These are phyloP conservation scores for Goffeauzyma gilvescens DNA, from an alignment of 768 basidiomycete species.

Conservation along the genomic window DNA sequence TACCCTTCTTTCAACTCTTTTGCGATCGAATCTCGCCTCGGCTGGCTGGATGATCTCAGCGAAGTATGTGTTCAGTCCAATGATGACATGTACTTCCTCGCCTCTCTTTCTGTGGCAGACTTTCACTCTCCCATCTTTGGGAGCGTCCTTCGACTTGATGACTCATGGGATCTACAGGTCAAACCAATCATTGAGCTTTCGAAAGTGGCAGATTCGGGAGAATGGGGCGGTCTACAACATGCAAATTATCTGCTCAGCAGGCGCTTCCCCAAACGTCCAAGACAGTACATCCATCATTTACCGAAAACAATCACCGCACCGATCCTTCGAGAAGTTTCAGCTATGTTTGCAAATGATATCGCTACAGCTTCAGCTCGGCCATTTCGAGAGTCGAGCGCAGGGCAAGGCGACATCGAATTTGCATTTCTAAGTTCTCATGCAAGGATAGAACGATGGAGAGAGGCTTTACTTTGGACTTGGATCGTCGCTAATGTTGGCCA, in stretches of 20 bases:
- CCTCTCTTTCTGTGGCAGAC: slow-evolving; percentile 14
- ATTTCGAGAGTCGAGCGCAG: slow-evolving; percentile 18
- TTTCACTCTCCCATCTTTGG: slow-evolving; percentile 27
- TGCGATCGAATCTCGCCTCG: slow-evolving; percentile 23
- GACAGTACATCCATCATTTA: slow-evolving; percentile 26
- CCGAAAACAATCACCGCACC: slow-evolving; percentile 18
- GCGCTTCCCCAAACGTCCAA: slow-evolving; percentile 16
- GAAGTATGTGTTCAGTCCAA: slow-evolving; percentile 24
- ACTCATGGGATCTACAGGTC: slow-evolving; percentile 13
- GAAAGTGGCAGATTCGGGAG: slow-evolving; percentile 17
- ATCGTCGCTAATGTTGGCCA: slow-evolving; percentile 17
- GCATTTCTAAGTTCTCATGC: slow-evolving; percentile 22
- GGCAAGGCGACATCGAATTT: slow-evolving; percentile 22
- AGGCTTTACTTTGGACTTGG: slow-evolving; percentile 28
- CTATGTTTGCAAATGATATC: slow-evolving; percentile 21
- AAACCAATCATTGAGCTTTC: slow-evolving; percentile 8
- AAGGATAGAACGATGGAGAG: slow-evolving; percentile 27
- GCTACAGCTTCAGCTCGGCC: slow-evolving; percentile 17
- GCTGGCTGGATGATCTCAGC: slow-evolving; percentile 19
- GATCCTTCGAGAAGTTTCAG: slow-evolving; percentile 19
- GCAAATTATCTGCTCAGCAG: slow-evolving; percentile 20
- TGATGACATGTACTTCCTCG: slow-evolving; percentile 31
- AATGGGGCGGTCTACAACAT: slow-evolving; percentile 29
- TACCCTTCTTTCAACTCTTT: slow-evolving; percentile 27
- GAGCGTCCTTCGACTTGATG: slow-evolving; percentile 19